These are phyloP conservation scores for Entomortierella beljakovae DNA, from an alignment of 192 early-diverging fungal genomes.

Conservation along the genomic window DNA sequence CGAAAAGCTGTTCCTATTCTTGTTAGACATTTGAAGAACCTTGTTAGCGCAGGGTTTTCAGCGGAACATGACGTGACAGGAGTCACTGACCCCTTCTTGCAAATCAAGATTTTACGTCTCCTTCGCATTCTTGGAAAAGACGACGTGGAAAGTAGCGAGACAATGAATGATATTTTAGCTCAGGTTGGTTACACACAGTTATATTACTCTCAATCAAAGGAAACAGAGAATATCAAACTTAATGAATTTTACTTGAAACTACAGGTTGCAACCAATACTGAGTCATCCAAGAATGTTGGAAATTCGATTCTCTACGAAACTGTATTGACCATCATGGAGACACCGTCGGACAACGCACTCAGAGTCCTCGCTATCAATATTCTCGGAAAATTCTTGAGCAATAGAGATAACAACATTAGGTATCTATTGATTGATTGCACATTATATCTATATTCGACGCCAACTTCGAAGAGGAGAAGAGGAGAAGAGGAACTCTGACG, in stretches of 20 bases:
- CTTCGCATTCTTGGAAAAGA: slow-evolving; percentile 88
- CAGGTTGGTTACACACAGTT: no score
- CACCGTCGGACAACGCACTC: slow-evolving; percentile 89
- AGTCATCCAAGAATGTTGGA: slow-evolving; percentile 95
- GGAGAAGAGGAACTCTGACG: not conserved
- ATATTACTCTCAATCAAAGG: no score
- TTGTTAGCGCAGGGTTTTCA: slow-evolving; percentile 87
- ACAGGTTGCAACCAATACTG: slow-evolving; percentile 92
- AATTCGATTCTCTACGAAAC: slow-evolving; percentile 98
- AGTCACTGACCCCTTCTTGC: slow-evolving; percentile 97
- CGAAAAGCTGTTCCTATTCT: slow-evolving; percentile 85
- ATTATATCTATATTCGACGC: not conserved
- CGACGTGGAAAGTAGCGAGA: slow-evolving; percentile 85
- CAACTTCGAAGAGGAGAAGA: not conserved
- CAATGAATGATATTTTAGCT: slow-evolving; percentile 97
- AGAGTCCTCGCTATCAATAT: slow-evolving; percentile 98
- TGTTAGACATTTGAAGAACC: slow-evolving; percentile 88
- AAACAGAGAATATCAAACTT: not conserved
- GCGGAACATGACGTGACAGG: slow-evolving; percentile 97
- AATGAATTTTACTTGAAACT: not conserved
- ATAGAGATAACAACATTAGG: slow-evolving; percentile 98
- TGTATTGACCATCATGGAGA: slow-evolving; percentile 96
- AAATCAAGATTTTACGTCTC: slow-evolving; percentile 92
- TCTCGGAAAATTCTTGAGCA: slow-evolving; percentile 94
- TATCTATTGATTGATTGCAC: slow-evolving; percentile 33